Evolutionary conservation across 2,329 filamentous ascomycete genomes (phyloP).

Genomic region (Anthostomella pinea): DNA sequence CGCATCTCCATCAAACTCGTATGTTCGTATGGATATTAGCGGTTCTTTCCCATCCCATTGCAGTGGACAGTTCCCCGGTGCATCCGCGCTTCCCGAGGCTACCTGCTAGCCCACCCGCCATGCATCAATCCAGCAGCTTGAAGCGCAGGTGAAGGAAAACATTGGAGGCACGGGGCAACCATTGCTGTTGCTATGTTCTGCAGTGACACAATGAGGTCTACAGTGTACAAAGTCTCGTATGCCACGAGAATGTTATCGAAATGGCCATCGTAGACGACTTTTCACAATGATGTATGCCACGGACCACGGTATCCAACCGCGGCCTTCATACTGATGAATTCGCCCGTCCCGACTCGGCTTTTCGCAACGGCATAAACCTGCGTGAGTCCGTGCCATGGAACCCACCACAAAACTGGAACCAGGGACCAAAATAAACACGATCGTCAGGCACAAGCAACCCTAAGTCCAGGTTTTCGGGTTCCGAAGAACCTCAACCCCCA

Average conservation of each 20-base stretch:
- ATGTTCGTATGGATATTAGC: conserved; percentile 19
- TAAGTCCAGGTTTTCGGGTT: background rate
- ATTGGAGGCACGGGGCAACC: no score
- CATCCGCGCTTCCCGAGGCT: conserved; percentile 13
- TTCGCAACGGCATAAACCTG: conserved; percentile 6
- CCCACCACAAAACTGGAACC: conserved; percentile 2
- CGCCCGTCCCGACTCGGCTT: conserved; percentile 15
- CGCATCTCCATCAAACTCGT: conserved; percentile 8
- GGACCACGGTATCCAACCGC: background rate
- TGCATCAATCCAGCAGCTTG: background rate
- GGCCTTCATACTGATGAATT: conserved; percentile 13
- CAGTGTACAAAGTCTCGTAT: background rate
- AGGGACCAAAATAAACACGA: conserved; percentile 1
- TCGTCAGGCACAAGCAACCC: conserved; percentile 1
- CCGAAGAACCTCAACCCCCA: background rate
- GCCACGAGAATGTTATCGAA: background rate
- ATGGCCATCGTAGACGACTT: no score
- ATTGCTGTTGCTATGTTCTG: no score
- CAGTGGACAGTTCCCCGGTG: no score
- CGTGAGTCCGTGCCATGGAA: background rate
- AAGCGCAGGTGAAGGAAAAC: no score
- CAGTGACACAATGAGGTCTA: conserved; percentile 1
- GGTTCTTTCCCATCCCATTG: conserved; percentile 8
- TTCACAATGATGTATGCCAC: no score
- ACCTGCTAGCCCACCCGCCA: background rate